phyloP scores from a whole-genome alignment of 768 basidiomycete species.

The Grammothele lineata region DNA sequence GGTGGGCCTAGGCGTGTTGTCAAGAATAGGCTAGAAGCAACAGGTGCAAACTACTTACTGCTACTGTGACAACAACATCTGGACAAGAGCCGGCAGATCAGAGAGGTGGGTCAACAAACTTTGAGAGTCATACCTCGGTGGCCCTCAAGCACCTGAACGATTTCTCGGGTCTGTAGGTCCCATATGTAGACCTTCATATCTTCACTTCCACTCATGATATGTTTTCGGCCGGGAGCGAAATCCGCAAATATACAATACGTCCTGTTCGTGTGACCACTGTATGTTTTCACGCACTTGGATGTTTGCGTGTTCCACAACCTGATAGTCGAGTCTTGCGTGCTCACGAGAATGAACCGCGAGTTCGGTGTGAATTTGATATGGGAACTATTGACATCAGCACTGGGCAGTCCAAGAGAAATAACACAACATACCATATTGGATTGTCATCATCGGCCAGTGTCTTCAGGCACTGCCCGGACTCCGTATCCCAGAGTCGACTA shows the following conservation, averaged over 20 bases:
- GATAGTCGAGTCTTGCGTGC: conserved; percentile 92
- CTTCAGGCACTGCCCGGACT: conserved; percentile 96
- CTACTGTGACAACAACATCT: conserved; percentile 75
- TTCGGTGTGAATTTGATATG: conserved; percentile 92
- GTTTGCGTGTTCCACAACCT: conserved; percentile 93
- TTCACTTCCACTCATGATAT: conserved; percentile 86
- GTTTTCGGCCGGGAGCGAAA: conserved; percentile 60
- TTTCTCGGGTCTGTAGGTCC: conserved; percentile 79
- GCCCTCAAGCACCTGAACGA: conserved; percentile 72
- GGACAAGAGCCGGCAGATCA: conserved; percentile 14
- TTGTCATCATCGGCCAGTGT: conserved; percentile 96
- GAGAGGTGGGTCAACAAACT: too few species aligned
- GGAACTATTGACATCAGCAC: conserved; percentile 44
- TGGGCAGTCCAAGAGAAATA: neutral
- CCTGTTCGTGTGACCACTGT: conserved; percentile 80
- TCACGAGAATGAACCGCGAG: conserved; percentile 82
- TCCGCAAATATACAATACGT: conserved; percentile 76
- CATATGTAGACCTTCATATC: conserved; percentile 86
- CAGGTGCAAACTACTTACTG: conserved; percentile 33
- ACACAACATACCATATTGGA: conserved; percentile 68
- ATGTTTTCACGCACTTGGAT: conserved; percentile 90
- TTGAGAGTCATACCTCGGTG: conserved; percentile 59
- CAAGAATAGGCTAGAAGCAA: neutral
- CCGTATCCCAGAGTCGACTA: conserved; percentile 93
- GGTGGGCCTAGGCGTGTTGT: conserved; percentile 58